Percentiles rank a stretch among this genome's conserved stretches.
Evolutionary conservation across 805 yeast species (phyloP).

Genomic region (Pichia nanzhaoensis): DNA sequence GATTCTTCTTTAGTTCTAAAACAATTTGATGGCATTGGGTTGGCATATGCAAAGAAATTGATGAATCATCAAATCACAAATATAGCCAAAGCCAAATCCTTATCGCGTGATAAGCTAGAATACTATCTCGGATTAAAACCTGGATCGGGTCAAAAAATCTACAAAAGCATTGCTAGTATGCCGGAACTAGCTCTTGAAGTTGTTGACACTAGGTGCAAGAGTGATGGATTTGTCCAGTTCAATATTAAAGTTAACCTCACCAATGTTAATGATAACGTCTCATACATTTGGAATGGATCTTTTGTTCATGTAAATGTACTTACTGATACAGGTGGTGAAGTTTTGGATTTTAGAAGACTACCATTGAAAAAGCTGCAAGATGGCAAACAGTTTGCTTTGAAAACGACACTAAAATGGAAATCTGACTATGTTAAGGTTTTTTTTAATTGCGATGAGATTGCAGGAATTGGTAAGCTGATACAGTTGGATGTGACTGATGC

Average conservation of each 20-base stretch:
- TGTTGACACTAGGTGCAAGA: conserved; percentile 11
- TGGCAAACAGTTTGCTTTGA: conserved; percentile 25
- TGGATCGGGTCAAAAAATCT: conserved; percentile 35
- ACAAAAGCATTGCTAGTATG: conserved; percentile 28
- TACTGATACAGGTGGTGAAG: conserved; percentile 23
- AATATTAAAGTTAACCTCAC: conserved; percentile 30
- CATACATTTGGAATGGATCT: conserved; percentile 13
- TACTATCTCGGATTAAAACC: conserved; percentile 34
- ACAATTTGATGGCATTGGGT: conserved; percentile 43
- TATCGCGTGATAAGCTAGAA: conserved; percentile 34
- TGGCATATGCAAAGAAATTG: conserved; percentile 34
- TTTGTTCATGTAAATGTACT: conserved; percentile 10
- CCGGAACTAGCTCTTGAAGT: conserved; percentile 32
- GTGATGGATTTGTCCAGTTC: conserved; percentile 25
- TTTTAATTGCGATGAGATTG: conserved; percentile 36
- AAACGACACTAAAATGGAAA: conserved; percentile 16
- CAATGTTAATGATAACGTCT: conserved; percentile 14
- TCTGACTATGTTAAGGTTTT: conserved; percentile 25
- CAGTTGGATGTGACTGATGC: conserved; percentile 3
- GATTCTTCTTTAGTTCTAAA: conserved; percentile 37
- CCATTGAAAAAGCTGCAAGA: conserved; percentile 22
- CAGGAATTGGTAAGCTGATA: conserved; percentile 20
- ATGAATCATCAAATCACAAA: conserved; percentile 32
- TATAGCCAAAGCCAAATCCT: conserved; percentile 21
- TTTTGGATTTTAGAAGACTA: conserved; percentile 41